Base-by-base conservation (phyloP, 306 rosid genomes). In the Cicer pinnatifidum region DNA sequence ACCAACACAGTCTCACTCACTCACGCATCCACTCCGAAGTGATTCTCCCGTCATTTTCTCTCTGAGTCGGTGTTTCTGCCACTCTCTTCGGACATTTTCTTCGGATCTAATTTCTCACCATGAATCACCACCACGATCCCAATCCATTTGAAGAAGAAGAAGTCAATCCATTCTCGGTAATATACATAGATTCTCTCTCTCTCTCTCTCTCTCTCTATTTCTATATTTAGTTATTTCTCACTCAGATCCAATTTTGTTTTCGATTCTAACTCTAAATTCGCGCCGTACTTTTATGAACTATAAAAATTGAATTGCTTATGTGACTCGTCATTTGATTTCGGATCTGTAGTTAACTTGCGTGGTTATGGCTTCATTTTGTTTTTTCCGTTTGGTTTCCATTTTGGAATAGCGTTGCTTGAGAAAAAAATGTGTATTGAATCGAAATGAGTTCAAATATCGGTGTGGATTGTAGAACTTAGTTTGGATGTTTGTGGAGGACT, bases 81-180 rank as follows among this genome's bases (percentile, higher is more conserved):
- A 60, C 47, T 68, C 71, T 62, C 28, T 20, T 72, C 76, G 82
- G 78, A 71, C 37, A 63, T 71, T 72, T 72, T 76, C 84, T 81
- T 6, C 85, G 90, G 91, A 84, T 84, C 91, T 82, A 67, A 47
- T 0, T 63, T 28, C 58, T 75, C 73, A 67, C 87, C 54, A 94
- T 94, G 98, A 92, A 86, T 87, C 95, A 91, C 75, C 86, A 85
- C 82, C 88, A 83, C 78, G 97, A 94, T 75, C 97, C 98, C 78
- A 94, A 94, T 74, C 98, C 98, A 0, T 94, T 94, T 39, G 98
- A 94, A 0, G 96, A 94, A 80, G 94, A 88, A 72, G 94, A 82
- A 84, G 95, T 89, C 82, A 94, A 91, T 88, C 98, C 98, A 0
- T 94, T 91, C 38, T 94, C 97, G 96, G 98, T 94, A 88, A 80